Percentiles rank a stretch among this genome's conserved stretches.
These are phyloP conservation scores for Colletotrichum godetiae DNA, from an alignment of 2,329 filamentous ascomycete species.

Conservation along the genomic window DNA sequence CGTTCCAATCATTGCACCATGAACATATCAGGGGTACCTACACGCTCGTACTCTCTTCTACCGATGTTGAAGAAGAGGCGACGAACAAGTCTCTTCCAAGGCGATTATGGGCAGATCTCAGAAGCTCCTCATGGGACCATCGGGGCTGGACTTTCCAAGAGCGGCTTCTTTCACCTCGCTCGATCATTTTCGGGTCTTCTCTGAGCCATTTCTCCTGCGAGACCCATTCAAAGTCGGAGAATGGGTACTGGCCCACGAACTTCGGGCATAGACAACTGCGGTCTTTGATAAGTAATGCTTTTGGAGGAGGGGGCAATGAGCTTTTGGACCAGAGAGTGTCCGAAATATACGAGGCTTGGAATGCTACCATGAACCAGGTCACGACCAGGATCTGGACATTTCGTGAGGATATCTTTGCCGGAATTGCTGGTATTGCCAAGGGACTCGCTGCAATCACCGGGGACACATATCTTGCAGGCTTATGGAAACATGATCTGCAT, in stretches of 20 bases:
- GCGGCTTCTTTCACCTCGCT: background rate
- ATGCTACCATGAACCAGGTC: too few relatives aligned
- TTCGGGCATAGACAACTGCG: too few relatives aligned
- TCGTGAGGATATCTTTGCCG: background rate
- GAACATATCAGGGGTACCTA: background rate
- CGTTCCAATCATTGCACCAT: background rate
- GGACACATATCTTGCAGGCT: conserved; percentile 8
- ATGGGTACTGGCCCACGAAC: too few relatives aligned
- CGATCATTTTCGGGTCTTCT: background rate
- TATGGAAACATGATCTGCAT: background rate
- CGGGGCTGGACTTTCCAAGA: conserved; percentile 13
- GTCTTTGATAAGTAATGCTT: background rate
- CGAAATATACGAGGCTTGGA: too few relatives aligned
- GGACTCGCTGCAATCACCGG: background rate
- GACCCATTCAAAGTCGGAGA: too few relatives aligned
- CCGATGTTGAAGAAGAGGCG: too few relatives aligned
- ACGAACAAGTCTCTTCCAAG: too few relatives aligned
- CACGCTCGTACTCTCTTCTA: background rate
- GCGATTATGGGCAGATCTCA: background rate
- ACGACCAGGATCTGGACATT: background rate
- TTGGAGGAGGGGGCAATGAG: too few relatives aligned
- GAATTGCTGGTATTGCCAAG: background rate
- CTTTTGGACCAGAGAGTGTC: too few relatives aligned
- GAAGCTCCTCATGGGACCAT: background rate
- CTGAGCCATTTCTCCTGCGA: background rate